Evolutionary conservation across 495 filamentous ascomycete genomes (phyloP).

Genomic region (Aspergillus ellipticus): DNA sequence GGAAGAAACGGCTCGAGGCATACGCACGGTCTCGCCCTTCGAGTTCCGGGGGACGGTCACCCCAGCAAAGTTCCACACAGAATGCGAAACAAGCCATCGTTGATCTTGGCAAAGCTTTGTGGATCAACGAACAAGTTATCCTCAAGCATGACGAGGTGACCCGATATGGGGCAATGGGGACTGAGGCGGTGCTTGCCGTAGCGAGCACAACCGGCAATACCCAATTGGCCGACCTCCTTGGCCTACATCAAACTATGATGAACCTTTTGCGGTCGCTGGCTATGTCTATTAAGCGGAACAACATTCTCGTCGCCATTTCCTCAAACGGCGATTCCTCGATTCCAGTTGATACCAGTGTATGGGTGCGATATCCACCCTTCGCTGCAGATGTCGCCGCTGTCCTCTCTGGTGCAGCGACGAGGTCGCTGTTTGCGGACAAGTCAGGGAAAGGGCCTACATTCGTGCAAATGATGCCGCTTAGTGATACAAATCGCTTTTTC

Average conservation of each 20-base stretch:
- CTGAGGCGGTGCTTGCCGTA: slow-evolving; percentile 41
- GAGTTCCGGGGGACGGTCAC: slow-evolving; percentile 26
- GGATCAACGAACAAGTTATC: slow-evolving; percentile 68
- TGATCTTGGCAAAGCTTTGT: slow-evolving; percentile 77
- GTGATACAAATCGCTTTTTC: slow-evolving; percentile 65
- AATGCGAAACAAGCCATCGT: slow-evolving; percentile 63
- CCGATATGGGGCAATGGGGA: slow-evolving; percentile 42
- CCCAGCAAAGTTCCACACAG: slow-evolving; percentile 15
- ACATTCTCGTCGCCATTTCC: slow-evolving; percentile 58
- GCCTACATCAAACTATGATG: slow-evolving; percentile 51
- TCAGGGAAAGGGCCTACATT: slow-evolving; percentile 41
- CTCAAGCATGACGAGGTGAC: slow-evolving; percentile 49
- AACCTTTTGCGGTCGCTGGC: slow-evolving; percentile 67
- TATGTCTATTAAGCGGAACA: slow-evolving; percentile 77
- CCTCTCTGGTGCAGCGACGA: slow-evolving; percentile 57
- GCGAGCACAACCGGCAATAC: slow-evolving; percentile 47
- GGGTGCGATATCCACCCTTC: slow-evolving; percentile 68
- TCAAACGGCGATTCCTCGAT: slow-evolving; percentile 51
- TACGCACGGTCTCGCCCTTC: slow-evolving; percentile 60
- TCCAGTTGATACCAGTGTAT: slow-evolving; percentile 68
- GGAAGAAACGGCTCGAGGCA: slow-evolving; percentile 66
- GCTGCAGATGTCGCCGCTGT: slow-evolving; percentile 62
- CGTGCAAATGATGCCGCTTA: slow-evolving; percentile 66
- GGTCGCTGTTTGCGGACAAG: slow-evolving; percentile 41
- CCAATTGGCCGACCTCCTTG: slow-evolving; percentile 44